Percentiles rank a stretch among this genome's conserved stretches.
phyloP scores from a whole-genome alignment of 2,329 filamentous ascomycete genomes.

The Pseudogymnoascus sp. region DNA sequence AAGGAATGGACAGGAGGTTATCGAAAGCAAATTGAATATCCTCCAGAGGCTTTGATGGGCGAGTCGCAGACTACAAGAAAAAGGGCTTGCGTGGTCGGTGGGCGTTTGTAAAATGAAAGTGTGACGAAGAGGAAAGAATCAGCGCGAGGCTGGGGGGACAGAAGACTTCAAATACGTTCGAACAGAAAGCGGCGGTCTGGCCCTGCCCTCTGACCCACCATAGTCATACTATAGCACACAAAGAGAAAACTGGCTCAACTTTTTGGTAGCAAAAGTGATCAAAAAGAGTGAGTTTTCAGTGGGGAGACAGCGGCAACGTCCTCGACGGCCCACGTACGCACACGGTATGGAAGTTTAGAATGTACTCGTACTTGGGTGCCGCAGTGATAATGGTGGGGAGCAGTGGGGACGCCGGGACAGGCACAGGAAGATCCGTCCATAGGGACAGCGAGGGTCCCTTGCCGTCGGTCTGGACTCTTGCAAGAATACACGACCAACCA shows the following conservation, averaged over 20 bases:
- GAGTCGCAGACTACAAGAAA: constrained; percentile 9
- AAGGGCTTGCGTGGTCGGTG: constrained; percentile 8
- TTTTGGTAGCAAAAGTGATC: not conserved
- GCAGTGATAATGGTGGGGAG: not conserved
- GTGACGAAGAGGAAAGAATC: not conserved
- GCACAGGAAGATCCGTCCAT: not conserved
- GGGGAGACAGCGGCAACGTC: constrained; percentile 1
- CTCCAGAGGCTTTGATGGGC: constrained; percentile 3
- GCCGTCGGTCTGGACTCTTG: not conserved
- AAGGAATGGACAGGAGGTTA: constrained; percentile 9
- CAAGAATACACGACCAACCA: not conserved
- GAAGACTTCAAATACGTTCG: not conserved
- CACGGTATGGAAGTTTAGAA: not conserved
- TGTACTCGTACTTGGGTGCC: not conserved
- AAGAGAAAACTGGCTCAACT: not conserved
- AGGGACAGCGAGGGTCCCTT: not conserved
- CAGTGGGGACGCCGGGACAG: not conserved
- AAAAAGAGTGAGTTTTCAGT: not conserved
- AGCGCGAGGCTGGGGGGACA: not conserved
- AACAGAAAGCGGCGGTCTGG: not conserved
- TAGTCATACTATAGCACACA: not conserved
- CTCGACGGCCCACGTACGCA: constrained; percentile 1
- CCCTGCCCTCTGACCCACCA: constrained; percentile 4
- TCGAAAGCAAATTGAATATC: constrained; percentile 5
- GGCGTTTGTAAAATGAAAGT: constrained; percentile 7